These are phyloP conservation scores for Zygosaccharomyces sapae DNA, from an alignment of 1,139 yeast genomes.

Conservation along the genomic window DNA sequence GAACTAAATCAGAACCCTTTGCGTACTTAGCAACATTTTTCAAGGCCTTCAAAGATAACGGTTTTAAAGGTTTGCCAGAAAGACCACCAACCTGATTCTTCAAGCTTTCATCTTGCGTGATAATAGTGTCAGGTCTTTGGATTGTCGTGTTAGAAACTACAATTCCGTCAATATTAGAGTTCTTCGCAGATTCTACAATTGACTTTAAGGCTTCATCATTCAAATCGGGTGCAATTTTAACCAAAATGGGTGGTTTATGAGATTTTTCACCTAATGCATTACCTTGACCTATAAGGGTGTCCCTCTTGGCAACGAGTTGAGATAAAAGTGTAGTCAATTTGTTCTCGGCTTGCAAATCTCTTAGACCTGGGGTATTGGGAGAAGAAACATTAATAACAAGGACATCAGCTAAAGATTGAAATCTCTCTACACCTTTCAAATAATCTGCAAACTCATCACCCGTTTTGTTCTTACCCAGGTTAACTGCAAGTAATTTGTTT, in stretches of 20 bases:
- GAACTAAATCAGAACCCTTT: conserved; percentile 61
- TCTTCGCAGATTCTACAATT: conserved; percentile 76
- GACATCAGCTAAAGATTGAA: conserved; percentile 85
- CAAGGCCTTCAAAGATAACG: conserved; percentile 68
- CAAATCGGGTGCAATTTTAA: conserved; percentile 91
- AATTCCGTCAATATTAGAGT: conserved; percentile 81
- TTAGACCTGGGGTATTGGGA: conserved; percentile 93
- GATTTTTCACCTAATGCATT: conserved; percentile 32
- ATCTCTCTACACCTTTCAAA: conserved; percentile 71
- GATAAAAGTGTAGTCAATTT: conserved; percentile 64
- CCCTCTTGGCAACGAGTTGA: conserved; percentile 60
- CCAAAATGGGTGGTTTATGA: conserved; percentile 66
- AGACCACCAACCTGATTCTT: conserved; percentile 75
- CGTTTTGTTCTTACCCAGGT: conserved; percentile 84
- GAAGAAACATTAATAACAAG: conserved; percentile 89
- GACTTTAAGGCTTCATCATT: conserved; percentile 75
- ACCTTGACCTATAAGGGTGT: conserved; percentile 42
- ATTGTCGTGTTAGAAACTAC: conserved; percentile 90
- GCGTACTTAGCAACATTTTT: conserved; percentile 67
- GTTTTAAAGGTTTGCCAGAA: conserved; percentile 89
- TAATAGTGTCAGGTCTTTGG: conserved; percentile 61
- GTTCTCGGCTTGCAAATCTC: conserved; percentile 76
- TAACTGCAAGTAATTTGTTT: conserved; percentile 72
- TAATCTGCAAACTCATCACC: conserved; percentile 90
- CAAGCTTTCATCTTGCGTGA: conserved; percentile 44